These are phyloP conservation scores for Hibiscus tridactylites DNA, from an alignment of 345 rosid genomes.

Conservation along the genomic window DNA sequence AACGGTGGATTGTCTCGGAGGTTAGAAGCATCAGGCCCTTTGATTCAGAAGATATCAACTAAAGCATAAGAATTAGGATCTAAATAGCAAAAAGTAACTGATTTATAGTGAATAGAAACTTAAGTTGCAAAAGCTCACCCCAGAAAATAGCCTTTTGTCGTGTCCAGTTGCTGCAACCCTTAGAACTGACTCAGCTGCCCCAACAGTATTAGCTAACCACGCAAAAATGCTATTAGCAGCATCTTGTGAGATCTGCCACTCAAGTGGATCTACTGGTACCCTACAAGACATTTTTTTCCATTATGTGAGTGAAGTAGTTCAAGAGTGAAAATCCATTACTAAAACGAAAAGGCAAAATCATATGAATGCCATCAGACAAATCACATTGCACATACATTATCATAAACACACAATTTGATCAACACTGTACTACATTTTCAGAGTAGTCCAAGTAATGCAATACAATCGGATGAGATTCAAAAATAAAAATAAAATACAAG, in stretches of 20 bases:
- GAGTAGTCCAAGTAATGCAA: neutral
- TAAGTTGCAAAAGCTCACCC: slow-evolving; percentile 31
- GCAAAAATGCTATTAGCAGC: slow-evolving; percentile 70
- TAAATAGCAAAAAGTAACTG: neutral
- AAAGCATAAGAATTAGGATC: neutral
- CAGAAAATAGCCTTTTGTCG: slow-evolving; percentile 77
- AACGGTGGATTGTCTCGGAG: neutral
- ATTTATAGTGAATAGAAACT: neutral
- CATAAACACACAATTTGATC: too few relatives aligned
- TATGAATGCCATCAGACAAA: neutral
- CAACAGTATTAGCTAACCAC: slow-evolving; percentile 81
- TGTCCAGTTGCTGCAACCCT: slow-evolving; percentile 98
- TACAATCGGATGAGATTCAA: neutral
- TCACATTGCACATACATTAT: neutral
- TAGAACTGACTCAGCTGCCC: slow-evolving; percentile 88
- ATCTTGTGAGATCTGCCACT: slow-evolving; percentile 97
- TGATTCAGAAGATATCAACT: neutral
- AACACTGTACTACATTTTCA: too few relatives aligned
- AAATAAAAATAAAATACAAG: too few relatives aligned
- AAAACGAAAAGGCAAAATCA: neutral
- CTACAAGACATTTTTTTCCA: slow-evolving; percentile 24
- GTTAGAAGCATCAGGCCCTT: neutral
- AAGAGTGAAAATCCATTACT: neutral
- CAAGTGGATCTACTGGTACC: slow-evolving; percentile 92
- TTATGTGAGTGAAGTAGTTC: neutral